Base-by-base conservation (phyloP, 768 basidiomycete species). In the Mycena haematopus region DNA sequence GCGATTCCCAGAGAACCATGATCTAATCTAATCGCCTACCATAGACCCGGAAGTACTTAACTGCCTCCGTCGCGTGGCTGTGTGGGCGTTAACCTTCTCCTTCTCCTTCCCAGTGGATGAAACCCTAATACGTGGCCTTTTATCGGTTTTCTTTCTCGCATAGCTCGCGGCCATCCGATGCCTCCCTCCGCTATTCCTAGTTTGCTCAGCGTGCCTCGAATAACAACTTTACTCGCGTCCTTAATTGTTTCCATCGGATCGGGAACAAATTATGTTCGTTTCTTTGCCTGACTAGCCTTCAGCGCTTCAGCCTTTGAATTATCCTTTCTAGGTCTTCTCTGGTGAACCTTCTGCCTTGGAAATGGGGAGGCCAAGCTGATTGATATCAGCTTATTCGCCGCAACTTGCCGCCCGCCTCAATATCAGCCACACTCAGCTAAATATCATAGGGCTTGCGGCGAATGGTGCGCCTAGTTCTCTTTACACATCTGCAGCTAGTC, bases 391-490 rank as follows among this genome's bases (percentile, higher is more conserved):
- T 21, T 97, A 95, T 72, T 86, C 91, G 1, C 94, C 95, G 0
- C 94, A 96, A 72, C 83, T 96, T 6, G 92, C 91, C 1, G 76
- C 86, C n/a, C 84, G 86, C 42, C 82, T 96, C 19, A 78, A 82
- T 49, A 84, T 96, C 53, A 83, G 85, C 4, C 91, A 95, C 57
- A 96, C 94, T 0, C 86, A 91, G 60, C 79, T 93, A 36, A 96
- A 96, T 68, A 73, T 95, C 36, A 84, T 96, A 19, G 93, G 86
- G 17, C 77, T 91, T n/a, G 89, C 88, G 1, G 90, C 86, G n/a
- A 93, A 90, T 68, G 71, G 91, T 93, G 69, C 61, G 87, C 65
- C 2, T 7, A 19, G 35, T 51, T 31, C n/a, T 10, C n/a, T 33
- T 17, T n/a, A 29, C 36, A 3, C 46, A 21, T 15, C 52, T 4